A percentile compares a stretch with the other conserved stretches of the same genome.
Evolutionary conservation across 495 filamentous ascomycete species (phyloP).

Genomic region (Penicillium ochrochloron): DNA sequence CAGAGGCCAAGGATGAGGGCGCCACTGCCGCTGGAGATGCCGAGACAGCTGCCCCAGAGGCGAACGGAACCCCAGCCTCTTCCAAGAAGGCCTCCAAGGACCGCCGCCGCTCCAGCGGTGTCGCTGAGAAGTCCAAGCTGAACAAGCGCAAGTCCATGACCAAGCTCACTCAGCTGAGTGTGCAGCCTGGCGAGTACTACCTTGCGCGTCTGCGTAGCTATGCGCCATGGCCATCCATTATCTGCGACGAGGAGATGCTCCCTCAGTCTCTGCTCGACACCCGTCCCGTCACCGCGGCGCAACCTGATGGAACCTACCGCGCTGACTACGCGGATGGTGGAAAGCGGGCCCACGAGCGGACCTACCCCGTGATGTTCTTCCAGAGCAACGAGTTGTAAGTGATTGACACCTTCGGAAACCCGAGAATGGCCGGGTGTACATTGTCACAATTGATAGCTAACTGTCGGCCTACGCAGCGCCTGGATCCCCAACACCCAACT

Average conservation of each 20-base stretch:
- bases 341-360: conserved; percentile 79
- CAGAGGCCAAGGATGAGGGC: conserved; percentile 42
- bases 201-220: conserved; percentile 87
- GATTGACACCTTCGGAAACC: background rate
- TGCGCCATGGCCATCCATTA: conserved; percentile 87
- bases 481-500: conserved; percentile 85
- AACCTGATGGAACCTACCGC: conserved; percentile 79
- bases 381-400: conserved; percentile 95
- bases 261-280: conserved; percentile 69
- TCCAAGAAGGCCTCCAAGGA: conserved; percentile 53
- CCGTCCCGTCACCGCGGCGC: conserved; percentile 80
- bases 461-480: conserved; percentile 57
- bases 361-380: conserved; percentile 92
- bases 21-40: conserved; percentile 34
- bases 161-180: conserved; percentile 72
- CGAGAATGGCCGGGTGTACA: background rate
- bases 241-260: conserved; percentile 91
- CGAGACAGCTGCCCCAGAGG: conserved; percentile 34
- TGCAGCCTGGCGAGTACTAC: conserved; percentile 83
- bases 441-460: conserved; percentile 9
- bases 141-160: conserved; percentile 81
- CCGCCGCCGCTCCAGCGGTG: conserved; percentile 71
- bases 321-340: conserved; percentile 82
- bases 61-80: conserved; percentile 52
- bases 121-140: conserved; percentile 69